Conservation (phyloP, 176 grass and related monocot species). For the Phragmites australis region DNA sequence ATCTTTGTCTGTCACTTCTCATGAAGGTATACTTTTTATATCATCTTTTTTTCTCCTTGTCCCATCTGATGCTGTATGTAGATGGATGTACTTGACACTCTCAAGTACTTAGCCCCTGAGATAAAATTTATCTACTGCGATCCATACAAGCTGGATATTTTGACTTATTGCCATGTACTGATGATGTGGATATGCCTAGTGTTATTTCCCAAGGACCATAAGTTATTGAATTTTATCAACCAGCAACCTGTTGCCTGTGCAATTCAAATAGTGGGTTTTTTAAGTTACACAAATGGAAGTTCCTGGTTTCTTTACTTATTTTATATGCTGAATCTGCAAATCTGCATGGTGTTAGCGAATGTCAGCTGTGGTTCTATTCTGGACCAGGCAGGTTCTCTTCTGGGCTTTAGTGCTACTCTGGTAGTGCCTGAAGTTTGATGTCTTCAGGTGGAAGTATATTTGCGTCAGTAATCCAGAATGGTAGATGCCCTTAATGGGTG, state of each 20-base stretch:
- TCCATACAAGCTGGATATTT: slow-evolving; percentile 4
- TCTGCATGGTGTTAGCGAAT: background rate
- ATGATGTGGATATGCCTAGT: background rate
- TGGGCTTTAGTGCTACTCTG: slow-evolving; percentile 21
- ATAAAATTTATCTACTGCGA: background rate
- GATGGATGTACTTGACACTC: background rate
- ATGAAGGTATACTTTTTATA: slow-evolving; percentile 54
- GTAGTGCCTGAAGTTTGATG: slow-evolving; percentile 16
- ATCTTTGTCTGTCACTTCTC: slow-evolving; percentile 88
- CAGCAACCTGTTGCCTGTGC: background rate
- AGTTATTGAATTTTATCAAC: background rate
- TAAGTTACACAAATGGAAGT: background rate
- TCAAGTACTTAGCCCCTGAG: slow-evolving; percentile 7
- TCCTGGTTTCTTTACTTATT: slow-evolving; percentile 11
- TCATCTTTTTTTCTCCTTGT: background rate
- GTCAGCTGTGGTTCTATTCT: slow-evolving; percentile 8
- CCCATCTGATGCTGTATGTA: background rate
- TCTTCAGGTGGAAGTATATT: background rate
- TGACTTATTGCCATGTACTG: background rate
- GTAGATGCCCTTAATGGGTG: background rate
- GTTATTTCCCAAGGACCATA: background rate
- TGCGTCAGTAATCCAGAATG: background rate
- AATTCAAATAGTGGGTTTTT: slow-evolving; percentile 10
- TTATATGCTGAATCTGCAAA: slow-evolving; percentile 9
- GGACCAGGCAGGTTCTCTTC: background rate